Conservation (phyloP, 1,139 yeast species). For the Pichia sp. region DNA sequence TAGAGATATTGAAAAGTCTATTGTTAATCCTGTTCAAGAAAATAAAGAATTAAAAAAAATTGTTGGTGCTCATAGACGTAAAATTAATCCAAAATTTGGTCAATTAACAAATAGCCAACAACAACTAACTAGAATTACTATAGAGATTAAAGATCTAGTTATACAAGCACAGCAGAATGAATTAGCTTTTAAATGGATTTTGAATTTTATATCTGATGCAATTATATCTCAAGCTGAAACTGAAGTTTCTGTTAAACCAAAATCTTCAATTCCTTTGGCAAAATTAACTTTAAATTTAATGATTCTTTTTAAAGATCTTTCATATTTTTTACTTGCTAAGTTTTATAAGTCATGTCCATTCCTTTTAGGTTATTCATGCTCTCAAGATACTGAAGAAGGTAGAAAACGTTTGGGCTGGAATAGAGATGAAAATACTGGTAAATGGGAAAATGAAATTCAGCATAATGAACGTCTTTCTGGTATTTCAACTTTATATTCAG, state of each 20-base stretch:
- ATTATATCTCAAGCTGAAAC: constrained; percentile 88
- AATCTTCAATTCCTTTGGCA: constrained; percentile 77
- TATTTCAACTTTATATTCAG: constrained; percentile 74
- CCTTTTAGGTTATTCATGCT: constrained; percentile 72
- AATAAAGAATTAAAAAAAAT: constrained; percentile 39
- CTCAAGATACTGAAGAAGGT: constrained; percentile 78
- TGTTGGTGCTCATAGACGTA: constrained; percentile 50
- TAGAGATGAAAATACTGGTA: constrained; percentile 41
- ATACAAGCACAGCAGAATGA: constrained; percentile 40
- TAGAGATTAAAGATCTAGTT: constrained; percentile 47
- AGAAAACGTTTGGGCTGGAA: constrained; percentile 85
- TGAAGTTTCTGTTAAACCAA: constrained; percentile 76
- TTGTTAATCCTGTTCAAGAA: constrained; percentile 47
- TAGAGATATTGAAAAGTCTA: constrained; percentile 48
- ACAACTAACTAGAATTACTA: constrained; percentile 51
- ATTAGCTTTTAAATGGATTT: constrained; percentile 61
- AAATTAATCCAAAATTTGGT: constrained; percentile 84
- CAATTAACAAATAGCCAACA: constrained; percentile 69
- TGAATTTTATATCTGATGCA: constrained; percentile 80
- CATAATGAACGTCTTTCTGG: constrained; percentile 87
- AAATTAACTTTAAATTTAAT: constrained; percentile 53
- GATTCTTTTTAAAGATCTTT: constrained; percentile 55
- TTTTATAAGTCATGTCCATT: constrained; percentile 88
- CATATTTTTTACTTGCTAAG: constrained; percentile 66
- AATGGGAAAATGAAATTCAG: constrained; percentile 73